Evolutionary conservation across 192 early-diverging fungal species (phyloP).

Genomic region (Coemansia sp.): DNA sequence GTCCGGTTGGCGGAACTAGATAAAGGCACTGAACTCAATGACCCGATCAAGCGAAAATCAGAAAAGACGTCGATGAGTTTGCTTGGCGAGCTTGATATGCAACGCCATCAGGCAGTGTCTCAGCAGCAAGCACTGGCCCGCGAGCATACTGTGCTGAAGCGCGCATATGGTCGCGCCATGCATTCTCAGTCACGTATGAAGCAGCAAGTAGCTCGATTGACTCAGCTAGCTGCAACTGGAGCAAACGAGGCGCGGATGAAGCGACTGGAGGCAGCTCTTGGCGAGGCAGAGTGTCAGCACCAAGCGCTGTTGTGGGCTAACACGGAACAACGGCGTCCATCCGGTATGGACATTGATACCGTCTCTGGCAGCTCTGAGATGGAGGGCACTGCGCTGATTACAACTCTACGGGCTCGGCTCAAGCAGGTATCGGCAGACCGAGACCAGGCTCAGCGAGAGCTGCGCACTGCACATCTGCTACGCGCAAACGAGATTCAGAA

Average conservation of each 20-base stretch:
- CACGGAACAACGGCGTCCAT: constrained; percentile 32
- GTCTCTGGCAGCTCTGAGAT: background rate
- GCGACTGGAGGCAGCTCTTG: constrained; percentile 46
- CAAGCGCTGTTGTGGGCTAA: constrained; percentile 45
- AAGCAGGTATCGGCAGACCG: constrained; percentile 28
- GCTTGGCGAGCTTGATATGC: constrained; percentile 46
- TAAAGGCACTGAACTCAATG: constrained; percentile 6
- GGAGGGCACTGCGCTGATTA: constrained; percentile 28
- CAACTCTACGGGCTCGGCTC: constrained; percentile 30
- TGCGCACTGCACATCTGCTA: constrained; percentile 41
- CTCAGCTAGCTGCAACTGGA: constrained; percentile 43
- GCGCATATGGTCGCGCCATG: constrained; percentile 34
- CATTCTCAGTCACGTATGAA: constrained; percentile 44
- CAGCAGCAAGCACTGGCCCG: constrained; percentile 35
- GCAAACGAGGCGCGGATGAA: constrained; percentile 44
- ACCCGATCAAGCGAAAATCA: constrained; percentile 15
- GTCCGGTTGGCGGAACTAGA: constrained; percentile 40
- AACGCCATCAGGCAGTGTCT: constrained; percentile 30
- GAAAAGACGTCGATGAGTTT: constrained; percentile 44
- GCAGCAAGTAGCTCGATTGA: constrained; percentile 48
- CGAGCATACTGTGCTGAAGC: constrained; percentile 35
- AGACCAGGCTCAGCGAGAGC: constrained; percentile 43
- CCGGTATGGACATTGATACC: background rate
- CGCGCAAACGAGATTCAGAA: constrained; percentile 45
- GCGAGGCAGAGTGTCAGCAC: constrained; percentile 50